phyloP scores from a whole-genome alignment of 768 basidiomycete species.

The Chalciporus piperatus region DNA sequence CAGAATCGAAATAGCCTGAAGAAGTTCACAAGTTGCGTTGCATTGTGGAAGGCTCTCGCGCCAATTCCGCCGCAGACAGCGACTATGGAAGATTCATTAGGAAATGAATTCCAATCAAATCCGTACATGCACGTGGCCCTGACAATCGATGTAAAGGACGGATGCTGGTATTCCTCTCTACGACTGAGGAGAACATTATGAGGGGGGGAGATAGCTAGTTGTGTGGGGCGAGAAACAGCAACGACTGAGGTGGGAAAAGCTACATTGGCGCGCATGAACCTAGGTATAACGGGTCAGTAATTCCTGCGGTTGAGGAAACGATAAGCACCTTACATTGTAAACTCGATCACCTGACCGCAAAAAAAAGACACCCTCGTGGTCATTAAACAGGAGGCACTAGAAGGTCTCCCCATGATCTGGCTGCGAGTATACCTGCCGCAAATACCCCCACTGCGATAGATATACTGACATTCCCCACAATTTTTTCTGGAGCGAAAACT shows the following conservation, averaged over 20 bases:
- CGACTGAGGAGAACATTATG: conserved; percentile 18
- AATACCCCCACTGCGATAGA: conserved; percentile 65
- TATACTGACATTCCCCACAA: conserved; percentile 71
- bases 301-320: not conserved
- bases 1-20: conserved; percentile 7
- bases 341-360: conserved; percentile 1
- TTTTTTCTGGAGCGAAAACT: conserved; percentile 69
- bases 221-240: conserved; percentile 8
- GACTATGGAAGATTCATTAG: not conserved
- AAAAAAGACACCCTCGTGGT: not conserved
- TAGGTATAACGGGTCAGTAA: not conserved
- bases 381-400: conserved; percentile 66
- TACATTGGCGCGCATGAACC: not conserved
- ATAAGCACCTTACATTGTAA: conserved; percentile 5
- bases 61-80: not conserved
- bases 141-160: not conserved
- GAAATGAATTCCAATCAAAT: not conserved
- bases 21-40: conserved; percentile 4
- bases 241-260: conserved; percentile 2
- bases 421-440: conserved; percentile 63
- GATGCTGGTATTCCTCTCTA: conserved; percentile 18
- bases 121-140: not conserved
- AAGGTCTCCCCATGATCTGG: conserved; percentile 76
- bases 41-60: too few relatives aligned
- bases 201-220: conserved; percentile 17